Conservation (phyloP, 1,139 yeast species). For the Candida glucosophila region DNA sequence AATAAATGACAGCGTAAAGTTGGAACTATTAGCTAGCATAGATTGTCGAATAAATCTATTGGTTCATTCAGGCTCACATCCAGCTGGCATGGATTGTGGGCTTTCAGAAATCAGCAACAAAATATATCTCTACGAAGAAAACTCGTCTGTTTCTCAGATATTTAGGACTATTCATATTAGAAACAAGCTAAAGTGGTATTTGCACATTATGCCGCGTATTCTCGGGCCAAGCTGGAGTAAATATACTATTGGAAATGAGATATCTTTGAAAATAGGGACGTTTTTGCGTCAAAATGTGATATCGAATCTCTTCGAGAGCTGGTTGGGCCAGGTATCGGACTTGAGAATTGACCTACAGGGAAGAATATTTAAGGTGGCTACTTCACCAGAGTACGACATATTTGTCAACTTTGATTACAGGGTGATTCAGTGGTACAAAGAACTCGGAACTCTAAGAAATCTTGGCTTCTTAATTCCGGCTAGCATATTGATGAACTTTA, state of each 20-base stretch:
- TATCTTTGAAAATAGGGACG: constrained; percentile 41
- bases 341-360: constrained; percentile 11
- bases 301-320: constrained; percentile 30
- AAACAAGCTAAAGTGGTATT: constrained; percentile 15
- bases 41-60: constrained; percentile 18
- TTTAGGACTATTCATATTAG: constrained; percentile 15
- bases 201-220: constrained; percentile 11
- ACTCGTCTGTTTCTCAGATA: constrained; percentile 8
- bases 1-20: constrained; percentile 29
- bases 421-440: constrained; percentile 38
- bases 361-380: constrained; percentile 24
- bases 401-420: constrained; percentile 45
- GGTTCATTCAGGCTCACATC: constrained; percentile 4
- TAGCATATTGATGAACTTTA: constrained; percentile 21
- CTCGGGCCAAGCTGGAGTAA: constrained; percentile 71
- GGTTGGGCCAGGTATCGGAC: constrained; percentile 29
- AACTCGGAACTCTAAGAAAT: constrained; percentile 42
- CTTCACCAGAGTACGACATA: constrained; percentile 10
- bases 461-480: constrained; percentile 55
- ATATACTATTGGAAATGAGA: constrained; percentile 64
- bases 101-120: no score
- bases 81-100: background rate
- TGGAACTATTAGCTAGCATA: constrained; percentile 23
- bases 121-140: no score
- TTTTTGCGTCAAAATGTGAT: constrained; percentile 41